Evolutionary conservation across 2,329 filamentous ascomycete genomes (phyloP).

Genomic region (Waltergamsia citrina): DNA sequence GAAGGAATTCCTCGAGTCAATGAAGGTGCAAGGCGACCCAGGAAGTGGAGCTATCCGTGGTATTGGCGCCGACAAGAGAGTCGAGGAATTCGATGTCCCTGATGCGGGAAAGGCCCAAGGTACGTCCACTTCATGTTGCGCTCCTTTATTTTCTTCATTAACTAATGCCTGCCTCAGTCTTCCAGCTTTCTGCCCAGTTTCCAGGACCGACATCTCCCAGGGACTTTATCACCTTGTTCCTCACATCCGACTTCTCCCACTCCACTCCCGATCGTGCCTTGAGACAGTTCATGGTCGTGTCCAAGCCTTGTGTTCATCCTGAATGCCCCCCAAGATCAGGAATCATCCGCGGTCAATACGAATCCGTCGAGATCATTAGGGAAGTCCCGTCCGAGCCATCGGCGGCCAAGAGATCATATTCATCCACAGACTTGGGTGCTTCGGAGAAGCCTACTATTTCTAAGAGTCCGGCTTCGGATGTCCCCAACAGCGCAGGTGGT

Average conservation of each 20-base stretch:
- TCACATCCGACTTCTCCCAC: slow-evolving; percentile 53
- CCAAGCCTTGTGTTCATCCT: slow-evolving; percentile 71
- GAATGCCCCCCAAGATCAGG: slow-evolving; percentile 60
- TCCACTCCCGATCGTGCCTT: slow-evolving; percentile 26
- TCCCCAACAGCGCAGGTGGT: slow-evolving; percentile 8
- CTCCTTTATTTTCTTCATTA: background rate
- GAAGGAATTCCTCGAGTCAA: slow-evolving; percentile 69
- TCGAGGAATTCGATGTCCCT: slow-evolving; percentile 53
- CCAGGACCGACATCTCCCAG: slow-evolving; percentile 79
- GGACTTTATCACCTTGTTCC: slow-evolving; percentile 75
- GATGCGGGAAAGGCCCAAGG: slow-evolving; percentile 55
- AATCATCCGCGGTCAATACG: slow-evolving; percentile 77
- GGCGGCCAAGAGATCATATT: slow-evolving; percentile 18
- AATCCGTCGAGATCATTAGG: slow-evolving; percentile 84
- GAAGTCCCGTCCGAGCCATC: slow-evolving; percentile 57
- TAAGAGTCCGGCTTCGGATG: background rate
- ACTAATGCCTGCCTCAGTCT: slow-evolving; percentile 43
- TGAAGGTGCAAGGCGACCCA: slow-evolving; percentile 60
- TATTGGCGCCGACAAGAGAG: slow-evolving; percentile 68
- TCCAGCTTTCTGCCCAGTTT: slow-evolving; percentile 80
- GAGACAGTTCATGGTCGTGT: slow-evolving; percentile 79
- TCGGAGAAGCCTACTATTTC: slow-evolving; percentile 13
- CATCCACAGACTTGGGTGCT: slow-evolving; percentile 18
- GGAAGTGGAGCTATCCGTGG: slow-evolving; percentile 72
- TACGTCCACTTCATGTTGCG: too few relatives aligned